Evolutionary conservation across 2,329 filamentous ascomycete species (phyloP).

Genomic region (Aspergillus udagawae): DNA sequence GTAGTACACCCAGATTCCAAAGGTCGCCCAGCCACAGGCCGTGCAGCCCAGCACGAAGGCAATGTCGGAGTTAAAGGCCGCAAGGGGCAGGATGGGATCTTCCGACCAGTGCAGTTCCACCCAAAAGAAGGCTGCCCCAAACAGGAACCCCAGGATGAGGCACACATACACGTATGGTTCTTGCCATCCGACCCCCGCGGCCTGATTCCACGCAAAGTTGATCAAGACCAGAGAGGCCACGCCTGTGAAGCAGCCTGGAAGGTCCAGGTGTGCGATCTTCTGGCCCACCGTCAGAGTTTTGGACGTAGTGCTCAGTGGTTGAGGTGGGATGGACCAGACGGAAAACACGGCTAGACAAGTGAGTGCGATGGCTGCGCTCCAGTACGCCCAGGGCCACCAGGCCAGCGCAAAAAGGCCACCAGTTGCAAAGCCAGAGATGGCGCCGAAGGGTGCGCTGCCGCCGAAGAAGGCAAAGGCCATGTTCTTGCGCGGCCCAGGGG

Average conservation of each 20-base stretch:
- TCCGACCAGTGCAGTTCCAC: slow-evolving; percentile 41
- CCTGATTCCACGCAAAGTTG: slow-evolving; percentile 64
- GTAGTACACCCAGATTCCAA: slow-evolving; percentile 43
- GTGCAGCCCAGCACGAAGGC: slow-evolving; percentile 39
- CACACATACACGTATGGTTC: slow-evolving; percentile 51
- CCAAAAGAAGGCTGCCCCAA: slow-evolving; percentile 53
- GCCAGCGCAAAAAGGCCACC: slow-evolving; percentile 34
- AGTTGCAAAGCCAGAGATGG: slow-evolving; percentile 36
- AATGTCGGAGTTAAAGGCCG: slow-evolving; percentile 21
- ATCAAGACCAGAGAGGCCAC: slow-evolving; percentile 55
- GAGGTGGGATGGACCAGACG: slow-evolving; percentile 19
- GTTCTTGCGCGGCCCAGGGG: slow-evolving; percentile 52
- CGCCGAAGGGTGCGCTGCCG: slow-evolving; percentile 42
- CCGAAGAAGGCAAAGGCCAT: slow-evolving; percentile 53
- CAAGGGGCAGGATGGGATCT: slow-evolving; percentile 54
- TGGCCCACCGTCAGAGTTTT: slow-evolving; percentile 4
- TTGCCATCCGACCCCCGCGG: slow-evolving; percentile 54
- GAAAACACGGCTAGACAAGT: slow-evolving; percentile 30
- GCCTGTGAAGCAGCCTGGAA: slow-evolving; percentile 41
- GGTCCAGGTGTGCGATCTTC: slow-evolving; percentile 27
- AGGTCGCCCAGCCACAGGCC: slow-evolving; percentile 38
- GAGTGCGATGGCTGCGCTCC: slow-evolving; percentile 27
- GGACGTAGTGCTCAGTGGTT: not conserved
- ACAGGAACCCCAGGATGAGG: slow-evolving; percentile 52
- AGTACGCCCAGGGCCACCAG: slow-evolving; percentile 52